These are phyloP conservation scores for Canavalia ensiformis DNA, from an alignment of 306 rosid species.

Conservation along the genomic window DNA sequence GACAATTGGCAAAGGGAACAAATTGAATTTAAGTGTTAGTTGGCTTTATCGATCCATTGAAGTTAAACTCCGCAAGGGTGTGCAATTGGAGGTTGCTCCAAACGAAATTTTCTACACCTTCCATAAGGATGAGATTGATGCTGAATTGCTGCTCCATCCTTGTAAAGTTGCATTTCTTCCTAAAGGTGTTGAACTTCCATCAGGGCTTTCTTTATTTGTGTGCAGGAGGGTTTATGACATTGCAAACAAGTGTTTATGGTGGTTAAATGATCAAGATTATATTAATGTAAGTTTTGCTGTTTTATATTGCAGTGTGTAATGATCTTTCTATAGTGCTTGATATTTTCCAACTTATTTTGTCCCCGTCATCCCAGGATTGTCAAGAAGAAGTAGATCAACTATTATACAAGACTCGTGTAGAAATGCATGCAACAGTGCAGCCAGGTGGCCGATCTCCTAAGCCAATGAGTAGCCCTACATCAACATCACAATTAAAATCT, in stretches of 20 bases:
- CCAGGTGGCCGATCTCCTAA: conserved; percentile 90
- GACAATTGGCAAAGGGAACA: conserved; percentile 61
- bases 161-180: conserved; percentile 94
- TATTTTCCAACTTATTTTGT: conserved; percentile 5
- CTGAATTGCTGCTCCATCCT: conserved; percentile 83
- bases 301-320: not conserved
- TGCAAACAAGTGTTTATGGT: conserved; percentile 82
- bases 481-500: conserved; percentile 76
- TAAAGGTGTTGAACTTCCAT: conserved; percentile 74
- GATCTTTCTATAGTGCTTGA: not conserved
- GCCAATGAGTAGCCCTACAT: conserved; percentile 79
- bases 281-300: conserved; percentile 70
- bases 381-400: conserved; percentile 88
- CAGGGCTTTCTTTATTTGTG: conserved; percentile 83
- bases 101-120: conserved; percentile 92
- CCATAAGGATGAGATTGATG: conserved; percentile 88
- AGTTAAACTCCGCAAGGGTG: conserved; percentile 72
- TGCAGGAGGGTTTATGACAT: conserved; percentile 90
- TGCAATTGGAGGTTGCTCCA: conserved; percentile 73
- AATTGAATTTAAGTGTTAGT: conserved; percentile 68
- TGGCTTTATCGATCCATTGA: conserved; percentile 89
- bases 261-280: conserved; percentile 80
- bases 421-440: conserved; percentile 84
- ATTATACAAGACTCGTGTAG: conserved; percentile 67
- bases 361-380: conserved; percentile 60